A percentile compares a stretch with the other conserved stretches of the same genome.
Evolutionary conservation across 208 protist genomes (phyloP).

Genomic region (Trypanosoma mega): DNA sequence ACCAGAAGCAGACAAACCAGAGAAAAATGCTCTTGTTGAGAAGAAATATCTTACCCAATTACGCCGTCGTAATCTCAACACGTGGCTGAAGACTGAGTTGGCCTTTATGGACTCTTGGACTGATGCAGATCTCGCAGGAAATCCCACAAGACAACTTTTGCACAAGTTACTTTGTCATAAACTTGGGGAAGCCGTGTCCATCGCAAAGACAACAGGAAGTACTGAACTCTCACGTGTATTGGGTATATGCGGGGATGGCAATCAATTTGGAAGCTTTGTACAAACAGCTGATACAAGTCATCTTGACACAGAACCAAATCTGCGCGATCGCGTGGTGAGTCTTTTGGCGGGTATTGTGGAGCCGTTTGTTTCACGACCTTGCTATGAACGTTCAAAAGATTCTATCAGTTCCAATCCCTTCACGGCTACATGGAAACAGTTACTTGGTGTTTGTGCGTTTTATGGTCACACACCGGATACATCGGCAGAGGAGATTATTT

Average conservation of each 20-base stretch:
- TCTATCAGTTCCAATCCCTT: conserved; percentile 30
- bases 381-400: conserved; percentile 35
- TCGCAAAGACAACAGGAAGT: conserved; percentile 38
- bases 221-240: conserved; percentile 71
- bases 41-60: conserved; percentile 71
- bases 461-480: conserved; percentile 83
- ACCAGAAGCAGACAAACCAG: conserved; percentile 61
- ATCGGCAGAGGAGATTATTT: conserved; percentile 74
- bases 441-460: conserved; percentile 86
- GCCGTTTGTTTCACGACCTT: conserved; percentile 66
- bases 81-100: conserved; percentile 74
- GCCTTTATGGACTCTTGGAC: conserved; percentile 32
- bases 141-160: conserved; percentile 58
- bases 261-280: conserved; percentile 81
- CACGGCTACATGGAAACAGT: conserved; percentile 88
- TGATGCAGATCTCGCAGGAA: conserved; percentile 9
- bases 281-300: conserved; percentile 45
- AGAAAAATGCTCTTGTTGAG: conserved; percentile 70
- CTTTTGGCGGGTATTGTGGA: conserved; percentile 83
- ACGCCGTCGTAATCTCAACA: conserved; percentile 63
- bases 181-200: conserved; percentile 52
- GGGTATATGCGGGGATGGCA: conserved; percentile 79
- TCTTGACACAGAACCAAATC: conserved; percentile 42
- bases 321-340: conserved; percentile 73
- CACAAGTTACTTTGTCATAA: conserved; percentile 79